Conservation (phyloP, 805 yeast genomes). For the Yarrowia sp. region DNA sequence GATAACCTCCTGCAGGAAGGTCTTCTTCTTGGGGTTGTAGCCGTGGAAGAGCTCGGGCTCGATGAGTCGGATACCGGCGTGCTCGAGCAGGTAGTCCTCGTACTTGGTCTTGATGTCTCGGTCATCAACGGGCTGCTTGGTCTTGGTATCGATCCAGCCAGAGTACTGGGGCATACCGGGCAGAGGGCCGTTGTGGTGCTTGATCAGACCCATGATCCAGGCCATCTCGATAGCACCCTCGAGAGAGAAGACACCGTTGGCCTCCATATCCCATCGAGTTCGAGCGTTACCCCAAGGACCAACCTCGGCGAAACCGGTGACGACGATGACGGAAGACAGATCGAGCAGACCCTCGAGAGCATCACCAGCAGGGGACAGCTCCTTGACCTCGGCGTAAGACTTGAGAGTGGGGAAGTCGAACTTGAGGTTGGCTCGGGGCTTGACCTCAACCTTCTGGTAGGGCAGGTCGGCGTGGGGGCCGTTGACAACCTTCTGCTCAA, state of each 20-base stretch:
- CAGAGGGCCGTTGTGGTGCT: conserved; percentile 89
- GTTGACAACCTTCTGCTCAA: conserved; percentile 83
- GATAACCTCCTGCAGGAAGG: conserved; percentile 92
- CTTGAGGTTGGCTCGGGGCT: conserved; percentile 95
- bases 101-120: conserved; percentile 90
- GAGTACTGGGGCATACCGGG: conserved; percentile 80
- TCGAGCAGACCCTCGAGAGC: conserved; percentile 85
- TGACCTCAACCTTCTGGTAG: conserved; percentile 74
- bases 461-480: conserved; percentile 91
- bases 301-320: conserved; percentile 98
- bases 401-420: conserved; percentile 91
- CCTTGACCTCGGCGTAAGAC: conserved; percentile 73
- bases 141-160: conserved; percentile 98
- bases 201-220: conserved; percentile 98
- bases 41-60: conserved; percentile 96
- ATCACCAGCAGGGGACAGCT: conserved; percentile 58
- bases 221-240: conserved; percentile 99
- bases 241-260: conserved; percentile 88
- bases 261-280: conserved; percentile 99
- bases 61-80: conserved; percentile 94
- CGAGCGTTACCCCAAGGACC: conserved; percentile 99
- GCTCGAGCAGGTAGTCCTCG: conserved; percentile 86
- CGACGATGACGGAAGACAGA: conserved; percentile 89
- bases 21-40: conserved; percentile 93
- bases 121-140: conserved; percentile 92